Evolutionary conservation across 2,329 filamentous ascomycete species (phyloP).

Genomic region (Dactylellina parvicollis): DNA sequence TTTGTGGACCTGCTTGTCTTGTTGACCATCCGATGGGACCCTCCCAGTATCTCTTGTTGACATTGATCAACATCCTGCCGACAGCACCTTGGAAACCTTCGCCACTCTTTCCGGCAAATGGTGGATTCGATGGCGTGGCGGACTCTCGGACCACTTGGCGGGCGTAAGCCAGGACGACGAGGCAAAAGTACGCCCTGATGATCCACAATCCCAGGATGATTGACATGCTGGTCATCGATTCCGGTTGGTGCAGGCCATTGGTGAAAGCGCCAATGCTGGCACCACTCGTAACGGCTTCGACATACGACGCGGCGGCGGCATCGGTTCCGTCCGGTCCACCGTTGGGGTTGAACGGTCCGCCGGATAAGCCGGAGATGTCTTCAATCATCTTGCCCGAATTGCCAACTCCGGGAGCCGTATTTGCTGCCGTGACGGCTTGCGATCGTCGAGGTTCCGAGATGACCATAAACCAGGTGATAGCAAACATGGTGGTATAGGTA

Average conservation of each 20-base stretch:
- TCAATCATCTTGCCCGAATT: constrained; percentile 69
- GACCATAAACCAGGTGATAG: constrained; percentile 85
- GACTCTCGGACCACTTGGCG: constrained; percentile 76
- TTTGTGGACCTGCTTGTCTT: constrained; percentile 22
- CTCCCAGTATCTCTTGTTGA: constrained; percentile 79
- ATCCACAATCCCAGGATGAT: constrained; percentile 78
- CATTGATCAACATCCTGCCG: constrained; percentile 79
- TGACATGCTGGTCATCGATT: constrained; percentile 78
- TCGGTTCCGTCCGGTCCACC: constrained; percentile 37
- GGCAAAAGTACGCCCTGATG: constrained; percentile 81
- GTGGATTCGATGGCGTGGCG: constrained; percentile 59
- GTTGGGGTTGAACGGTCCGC: constrained; percentile 61
- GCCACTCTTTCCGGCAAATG: constrained; percentile 71
- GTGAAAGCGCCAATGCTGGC: constrained; percentile 61
- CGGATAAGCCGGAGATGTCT: constrained; percentile 70
- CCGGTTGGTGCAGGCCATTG: constrained; percentile 72
- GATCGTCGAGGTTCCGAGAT: constrained; percentile 64
- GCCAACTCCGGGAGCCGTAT: constrained; percentile 58
- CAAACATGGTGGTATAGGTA: constrained; percentile 82
- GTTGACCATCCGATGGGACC: constrained; percentile 55
- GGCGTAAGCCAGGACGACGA: constrained; percentile 85
- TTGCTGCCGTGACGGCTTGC: constrained; percentile 30
- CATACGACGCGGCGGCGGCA: constrained; percentile 64
- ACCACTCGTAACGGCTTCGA: constrained; percentile 60
- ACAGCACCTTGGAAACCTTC: constrained; percentile 81